These are phyloP conservation scores for Alternaria triticina DNA, from an alignment of 2,329 filamentous ascomycete genomes.

Conservation along the genomic window DNA sequence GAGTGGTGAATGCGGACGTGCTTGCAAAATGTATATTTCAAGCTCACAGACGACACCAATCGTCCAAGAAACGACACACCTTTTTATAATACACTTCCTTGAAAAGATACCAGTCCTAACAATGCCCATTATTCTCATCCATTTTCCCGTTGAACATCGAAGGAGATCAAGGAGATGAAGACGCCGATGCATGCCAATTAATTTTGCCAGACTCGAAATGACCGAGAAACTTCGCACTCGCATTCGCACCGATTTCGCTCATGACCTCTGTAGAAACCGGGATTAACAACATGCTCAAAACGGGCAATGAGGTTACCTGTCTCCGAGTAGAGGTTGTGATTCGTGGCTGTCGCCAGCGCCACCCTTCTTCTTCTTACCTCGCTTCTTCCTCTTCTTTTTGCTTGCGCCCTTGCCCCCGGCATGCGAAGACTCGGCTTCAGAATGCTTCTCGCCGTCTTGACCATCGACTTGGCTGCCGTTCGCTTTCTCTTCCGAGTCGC, in stretches of 20 bases:
- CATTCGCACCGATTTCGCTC: slow-evolving; percentile 2
- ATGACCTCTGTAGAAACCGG: neutral
- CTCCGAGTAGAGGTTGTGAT: slow-evolving; percentile 41
- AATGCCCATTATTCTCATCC: slow-evolving; percentile 4
- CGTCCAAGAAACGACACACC: neutral
- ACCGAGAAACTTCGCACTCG: neutral
- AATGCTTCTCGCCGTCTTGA: slow-evolving; percentile 26
- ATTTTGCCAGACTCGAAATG: neutral
- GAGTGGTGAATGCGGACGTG: neutral
- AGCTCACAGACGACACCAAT: neutral
- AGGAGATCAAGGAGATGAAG: no score
- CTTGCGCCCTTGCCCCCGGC: slow-evolving; percentile 27
- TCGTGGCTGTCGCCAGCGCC: slow-evolving; percentile 35
- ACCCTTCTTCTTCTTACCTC: slow-evolving; percentile 47
- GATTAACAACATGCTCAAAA: slow-evolving; percentile 1
- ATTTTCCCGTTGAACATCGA: neutral
- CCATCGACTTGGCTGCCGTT: slow-evolving; percentile 25
- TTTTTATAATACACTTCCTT: neutral
- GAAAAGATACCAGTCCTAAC: neutral
- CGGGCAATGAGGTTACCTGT: neutral
- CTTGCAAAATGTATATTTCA: neutral
- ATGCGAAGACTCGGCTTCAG: slow-evolving; percentile 29
- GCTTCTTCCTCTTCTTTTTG: slow-evolving; percentile 48
- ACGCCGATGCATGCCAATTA: slow-evolving; percentile 1
- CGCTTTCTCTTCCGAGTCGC: slow-evolving; percentile 48